phyloP scores from a whole-genome alignment of 495 filamentous ascomycete species.

The Rostrohypoxylon terebratum region DNA sequence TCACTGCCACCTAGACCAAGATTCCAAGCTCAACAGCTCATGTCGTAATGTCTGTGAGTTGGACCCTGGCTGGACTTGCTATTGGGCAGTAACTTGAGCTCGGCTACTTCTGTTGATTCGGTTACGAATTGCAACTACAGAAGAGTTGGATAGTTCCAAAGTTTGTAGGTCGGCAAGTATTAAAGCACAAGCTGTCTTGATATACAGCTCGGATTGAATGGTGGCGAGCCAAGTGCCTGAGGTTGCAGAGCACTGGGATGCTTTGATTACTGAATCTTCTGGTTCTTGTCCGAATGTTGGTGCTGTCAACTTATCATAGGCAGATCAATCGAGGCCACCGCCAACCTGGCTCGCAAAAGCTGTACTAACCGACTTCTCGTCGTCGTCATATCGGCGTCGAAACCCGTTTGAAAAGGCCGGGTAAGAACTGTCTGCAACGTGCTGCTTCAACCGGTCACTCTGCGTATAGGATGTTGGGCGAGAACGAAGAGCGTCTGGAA shows the following conservation, averaged over 20 bases:
- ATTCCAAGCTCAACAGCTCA: slow-evolving; percentile 14
- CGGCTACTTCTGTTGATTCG: slow-evolving; percentile 9
- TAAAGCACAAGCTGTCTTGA: slow-evolving; percentile 25
- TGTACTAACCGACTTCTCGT: slow-evolving; percentile 93
- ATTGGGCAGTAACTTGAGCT: slow-evolving; percentile 19
- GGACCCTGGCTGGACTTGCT: slow-evolving; percentile 20
- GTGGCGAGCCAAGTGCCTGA: slow-evolving; percentile 17
- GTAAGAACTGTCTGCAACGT: slow-evolving; percentile 78
- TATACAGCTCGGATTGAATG: slow-evolving; percentile 23
- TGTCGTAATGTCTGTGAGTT: slow-evolving; percentile 19
- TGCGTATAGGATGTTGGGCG: slow-evolving; percentile 61
- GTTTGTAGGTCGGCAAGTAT: slow-evolving; percentile 21
- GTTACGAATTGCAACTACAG: slow-evolving; percentile 28
- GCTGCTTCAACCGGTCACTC: slow-evolving; percentile 81
- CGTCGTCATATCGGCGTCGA: slow-evolving; percentile 87
- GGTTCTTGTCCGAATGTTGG: slow-evolving; percentile 17
- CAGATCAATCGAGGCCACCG: slow-evolving; percentile 86
- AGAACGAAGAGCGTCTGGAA: slow-evolving; percentile 71
- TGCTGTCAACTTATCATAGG: slow-evolving; percentile 31
- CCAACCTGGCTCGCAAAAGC: slow-evolving; percentile 96
- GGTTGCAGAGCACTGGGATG: slow-evolving; percentile 13
- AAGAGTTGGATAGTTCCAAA: slow-evolving; percentile 24
- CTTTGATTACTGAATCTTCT: slow-evolving; percentile 6
- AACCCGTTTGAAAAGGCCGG: slow-evolving; percentile 76
- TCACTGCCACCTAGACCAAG: slow-evolving; percentile 31